phyloP scores from a whole-genome alignment of 306 rosid species.

The Medicago arabica region DNA sequence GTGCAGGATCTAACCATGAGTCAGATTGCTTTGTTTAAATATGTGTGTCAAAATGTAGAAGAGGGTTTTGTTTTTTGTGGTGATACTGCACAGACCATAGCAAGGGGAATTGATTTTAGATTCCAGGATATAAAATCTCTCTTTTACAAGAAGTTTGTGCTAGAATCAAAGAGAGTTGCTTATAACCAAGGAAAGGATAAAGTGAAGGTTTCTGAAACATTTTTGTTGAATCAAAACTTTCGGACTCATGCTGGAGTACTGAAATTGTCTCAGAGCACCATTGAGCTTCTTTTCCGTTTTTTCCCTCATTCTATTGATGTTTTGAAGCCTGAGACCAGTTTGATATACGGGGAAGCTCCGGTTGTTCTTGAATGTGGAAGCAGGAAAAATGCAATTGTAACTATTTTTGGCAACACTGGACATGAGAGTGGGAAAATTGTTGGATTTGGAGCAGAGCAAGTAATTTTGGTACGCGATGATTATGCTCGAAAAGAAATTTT shows the following conservation, averaged over 20 bases:
- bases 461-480: slow-evolving; percentile 82
- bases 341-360: slow-evolving; percentile 72
- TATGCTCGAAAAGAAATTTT: slow-evolving; percentile 52
- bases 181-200: slow-evolving; percentile 49
- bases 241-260: slow-evolving; percentile 80
- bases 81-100: slow-evolving; percentile 85
- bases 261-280: slow-evolving; percentile 69
- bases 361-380: slow-evolving; percentile 61
- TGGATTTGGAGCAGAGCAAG: slow-evolving; percentile 88
- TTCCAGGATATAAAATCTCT: slow-evolving; percentile 71
- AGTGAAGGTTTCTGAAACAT: slow-evolving; percentile 55
- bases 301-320: slow-evolving; percentile 72
- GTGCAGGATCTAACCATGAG: slow-evolving; percentile 86
- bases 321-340: slow-evolving; percentile 76
- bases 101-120: slow-evolving; percentile 82
- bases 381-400: slow-evolving; percentile 64
- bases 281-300: slow-evolving; percentile 69
- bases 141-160: slow-evolving; percentile 66
- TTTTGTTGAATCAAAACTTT: slow-evolving; percentile 65
- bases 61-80: slow-evolving; percentile 90
- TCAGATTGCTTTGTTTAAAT: slow-evolving; percentile 74
- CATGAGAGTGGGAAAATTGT: slow-evolving; percentile 50
- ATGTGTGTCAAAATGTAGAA: slow-evolving; percentile 73
- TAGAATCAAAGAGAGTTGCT: slow-evolving; percentile 43
- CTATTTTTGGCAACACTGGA: slow-evolving; percentile 68